Conservation (phyloP, 805 yeast genomes). For the Yamadazyma insecticola region DNA sequence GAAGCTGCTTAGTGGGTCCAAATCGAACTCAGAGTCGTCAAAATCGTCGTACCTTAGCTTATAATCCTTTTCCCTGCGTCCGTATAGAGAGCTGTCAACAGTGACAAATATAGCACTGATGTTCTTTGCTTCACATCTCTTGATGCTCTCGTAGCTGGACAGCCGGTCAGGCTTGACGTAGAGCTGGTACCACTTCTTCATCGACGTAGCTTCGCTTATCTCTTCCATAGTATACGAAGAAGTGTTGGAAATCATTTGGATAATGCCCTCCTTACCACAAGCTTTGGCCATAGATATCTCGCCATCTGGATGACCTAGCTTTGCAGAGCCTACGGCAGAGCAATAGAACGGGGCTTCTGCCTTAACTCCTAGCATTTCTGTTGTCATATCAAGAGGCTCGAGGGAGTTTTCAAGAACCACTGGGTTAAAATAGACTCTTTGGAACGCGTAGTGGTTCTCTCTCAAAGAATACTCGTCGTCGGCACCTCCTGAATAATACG, state of each 20-base stretch:
- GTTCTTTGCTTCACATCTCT: constrained; percentile 34
- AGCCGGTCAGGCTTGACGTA: constrained; percentile 41
- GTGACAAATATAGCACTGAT: constrained; percentile 49
- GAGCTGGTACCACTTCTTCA: constrained; percentile 40
- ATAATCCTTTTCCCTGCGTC: constrained; percentile 49
- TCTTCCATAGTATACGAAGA: constrained; percentile 40
- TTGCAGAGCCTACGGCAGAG: constrained; percentile 45
- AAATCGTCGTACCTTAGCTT: constrained; percentile 25
- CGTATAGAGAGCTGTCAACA: constrained; percentile 52
- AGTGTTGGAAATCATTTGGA: constrained; percentile 46
- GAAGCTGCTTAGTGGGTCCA: constrained; percentile 7
- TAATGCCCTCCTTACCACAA: constrained; percentile 33
- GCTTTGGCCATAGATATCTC: constrained; percentile 39
- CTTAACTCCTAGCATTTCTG: constrained; percentile 35
- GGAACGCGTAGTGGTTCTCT: constrained; percentile 40
- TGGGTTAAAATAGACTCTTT: constrained; percentile 43
- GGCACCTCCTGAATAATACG: constrained; percentile 41
- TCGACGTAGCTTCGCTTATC: constrained; percentile 24
- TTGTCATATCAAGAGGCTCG: constrained; percentile 56
- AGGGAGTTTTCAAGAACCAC: constrained; percentile 68
- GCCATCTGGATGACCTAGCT: constrained; percentile 41
- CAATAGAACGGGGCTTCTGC: constrained; percentile 45
- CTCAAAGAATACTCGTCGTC: constrained; percentile 45
- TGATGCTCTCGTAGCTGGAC: constrained; percentile 24
- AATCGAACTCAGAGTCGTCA: constrained; percentile 5